Percentiles rank a stretch among this genome's conserved stretches.
Conservation (phyloP, 495 filamentous ascomycete genomes). For the Talaromyces borbonicus region DNA sequence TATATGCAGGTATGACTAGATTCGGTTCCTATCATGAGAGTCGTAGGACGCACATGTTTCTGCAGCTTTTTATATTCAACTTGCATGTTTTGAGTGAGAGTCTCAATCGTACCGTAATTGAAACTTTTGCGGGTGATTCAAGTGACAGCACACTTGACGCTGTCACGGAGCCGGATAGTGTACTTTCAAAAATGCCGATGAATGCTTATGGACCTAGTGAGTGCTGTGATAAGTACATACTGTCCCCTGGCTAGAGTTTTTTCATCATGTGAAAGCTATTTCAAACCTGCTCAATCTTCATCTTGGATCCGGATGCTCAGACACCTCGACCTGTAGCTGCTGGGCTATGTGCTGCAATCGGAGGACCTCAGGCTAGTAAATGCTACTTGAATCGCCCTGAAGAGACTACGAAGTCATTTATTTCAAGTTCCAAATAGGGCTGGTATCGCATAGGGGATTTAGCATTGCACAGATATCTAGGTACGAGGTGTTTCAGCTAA, state of each 20-base stretch:
- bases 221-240: constrained; percentile 19
- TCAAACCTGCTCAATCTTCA: constrained; percentile 22
- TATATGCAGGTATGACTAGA: background rate
- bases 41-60: background rate
- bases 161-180: constrained; percentile 5
- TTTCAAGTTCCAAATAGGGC: too few species aligned
- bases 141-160: background rate
- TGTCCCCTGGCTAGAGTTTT: constrained; percentile 25
- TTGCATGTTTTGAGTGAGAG: constrained; percentile 11
- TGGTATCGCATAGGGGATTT: too few species aligned
- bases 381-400: constrained; percentile 39
- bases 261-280: constrained; percentile 7
- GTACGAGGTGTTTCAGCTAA: too few species aligned
- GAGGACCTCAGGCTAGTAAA: constrained; percentile 39
- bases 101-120: constrained; percentile 23
- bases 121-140: constrained; percentile 24
- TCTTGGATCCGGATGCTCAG: constrained; percentile 28
- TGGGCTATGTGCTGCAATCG: constrained; percentile 41
- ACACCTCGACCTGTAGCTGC: constrained; percentile 23
- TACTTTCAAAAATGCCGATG: constrained; percentile 18
- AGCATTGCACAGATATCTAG: too few species aligned
- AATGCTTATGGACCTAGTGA: constrained; percentile 14
- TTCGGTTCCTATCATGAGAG: background rate
- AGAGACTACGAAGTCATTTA: constrained; percentile 35
- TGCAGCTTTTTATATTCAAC: background rate